Evolutionary conservation across 116 monocot species (phyloP), one percentile per base, ranked within the genome.

Genomic region (Trichopus zeylanicus): DNA sequence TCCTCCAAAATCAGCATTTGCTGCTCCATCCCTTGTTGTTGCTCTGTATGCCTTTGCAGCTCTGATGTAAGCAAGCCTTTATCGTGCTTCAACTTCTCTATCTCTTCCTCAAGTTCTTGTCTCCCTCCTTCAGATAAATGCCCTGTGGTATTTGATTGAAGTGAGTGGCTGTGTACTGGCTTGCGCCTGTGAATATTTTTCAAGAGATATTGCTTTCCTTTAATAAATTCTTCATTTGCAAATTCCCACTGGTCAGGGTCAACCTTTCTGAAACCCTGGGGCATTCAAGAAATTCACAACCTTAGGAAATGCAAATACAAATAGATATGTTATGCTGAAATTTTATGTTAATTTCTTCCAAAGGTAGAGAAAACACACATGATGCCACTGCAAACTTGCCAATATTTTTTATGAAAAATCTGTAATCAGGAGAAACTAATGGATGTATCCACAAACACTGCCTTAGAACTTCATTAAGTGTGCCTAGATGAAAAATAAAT

Each of bases 241-340:
- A 98, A 91, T 67, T 98, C 98, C 98, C 98, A 91, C 53, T 74
- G 80, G 7, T 88, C 85, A 15, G 91, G 98, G 67, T 98, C 98
- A 28, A 80, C 70, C 78, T 98, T 98, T 51, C 78, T 81, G 48
- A 98, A 98, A 28, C 98, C 98, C 88, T 90, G 74, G 42, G n/a
- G 13, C 15, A 0, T 13, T 13, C 18, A 42, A 42, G 42, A 3
- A 42, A 42, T 42, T 42, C 42, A 42, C 13, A 42, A 3, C n/a
- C n/a, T 16, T 42, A 42, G 42, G 42, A 42, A 18, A n/a, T 13
- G 42, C 12, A 42, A 42, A n/a, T n/a, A 15, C 8, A 42, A 42
- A n/a, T 42, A 42, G 32, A n/a, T n/a, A n/a, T n/a, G n/a, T n/a
- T n/a, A n/a, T n/a, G n/a, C n/a, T n/a, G n/a, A n/a, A n/a, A n/a